Evolutionary conservation across 164 flowering plant species (phyloP).

Genomic region (Umbilicus rupestris): DNA sequence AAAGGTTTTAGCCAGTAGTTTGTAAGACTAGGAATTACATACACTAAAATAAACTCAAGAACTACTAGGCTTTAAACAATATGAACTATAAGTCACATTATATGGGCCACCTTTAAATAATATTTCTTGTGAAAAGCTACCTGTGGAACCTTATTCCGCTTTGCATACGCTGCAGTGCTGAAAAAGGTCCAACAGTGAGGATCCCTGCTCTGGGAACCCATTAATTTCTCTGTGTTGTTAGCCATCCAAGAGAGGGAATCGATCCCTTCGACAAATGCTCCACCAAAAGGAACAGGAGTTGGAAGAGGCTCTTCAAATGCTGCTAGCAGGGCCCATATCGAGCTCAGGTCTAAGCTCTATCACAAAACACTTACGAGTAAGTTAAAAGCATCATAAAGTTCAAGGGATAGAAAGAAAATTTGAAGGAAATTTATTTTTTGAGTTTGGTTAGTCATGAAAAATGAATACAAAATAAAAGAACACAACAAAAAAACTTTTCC

Average conservation of each 20-base stretch:
- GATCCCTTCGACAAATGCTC: conserved; percentile 90
- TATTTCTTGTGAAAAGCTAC: conserved; percentile 21
- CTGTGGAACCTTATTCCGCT: conserved; percentile 89
- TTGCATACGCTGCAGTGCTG: conserved; percentile 79
- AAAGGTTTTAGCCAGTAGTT: background rate
- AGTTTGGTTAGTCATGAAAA: too few species aligned
- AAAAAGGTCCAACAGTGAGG: conserved; percentile 94
- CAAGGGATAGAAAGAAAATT: too few species aligned
- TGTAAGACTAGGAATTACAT: background rate
- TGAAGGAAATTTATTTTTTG: too few species aligned
- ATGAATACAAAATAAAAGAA: too few species aligned
- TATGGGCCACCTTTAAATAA: background rate
- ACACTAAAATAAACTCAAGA: background rate
- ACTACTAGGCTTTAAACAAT: background rate
- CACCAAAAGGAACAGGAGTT: conserved; percentile 56
- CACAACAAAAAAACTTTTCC: too few species aligned
- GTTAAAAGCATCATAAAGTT: background rate
- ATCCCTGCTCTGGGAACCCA: conserved; percentile 24
- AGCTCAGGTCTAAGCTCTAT: conserved; percentile 76
- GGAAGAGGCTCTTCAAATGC: conserved; percentile 95
- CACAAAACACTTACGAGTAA: background rate
- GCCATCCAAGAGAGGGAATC: conserved; percentile 95
- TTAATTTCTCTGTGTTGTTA: conserved; percentile 70
- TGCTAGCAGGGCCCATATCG: conserved; percentile 94
- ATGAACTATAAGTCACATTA: background rate